Evolutionary conservation across 768 basidiomycete species (phyloP).

Genomic region (Naematelia aurantialba): DNA sequence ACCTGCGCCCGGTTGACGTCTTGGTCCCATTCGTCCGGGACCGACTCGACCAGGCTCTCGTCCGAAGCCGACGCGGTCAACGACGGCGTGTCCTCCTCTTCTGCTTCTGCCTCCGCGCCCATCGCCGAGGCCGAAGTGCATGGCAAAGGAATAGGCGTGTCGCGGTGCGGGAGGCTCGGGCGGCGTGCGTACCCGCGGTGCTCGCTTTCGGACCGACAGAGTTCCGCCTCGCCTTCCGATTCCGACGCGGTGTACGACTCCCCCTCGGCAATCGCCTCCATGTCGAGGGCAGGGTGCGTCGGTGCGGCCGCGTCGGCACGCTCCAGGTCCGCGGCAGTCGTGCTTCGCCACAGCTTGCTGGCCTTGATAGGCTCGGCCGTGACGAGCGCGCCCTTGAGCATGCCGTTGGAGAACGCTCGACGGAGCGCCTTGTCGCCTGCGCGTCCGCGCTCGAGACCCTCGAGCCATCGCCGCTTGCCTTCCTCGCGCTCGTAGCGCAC

Average conservation of each 20-base stretch:
- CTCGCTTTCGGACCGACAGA: not conserved
- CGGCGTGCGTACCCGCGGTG: not conserved
- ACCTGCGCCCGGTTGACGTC: not conserved
- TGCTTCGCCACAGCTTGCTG: constrained; percentile 21
- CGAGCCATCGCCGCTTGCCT: constrained; percentile 41
- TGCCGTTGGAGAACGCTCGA: constrained; percentile 33
- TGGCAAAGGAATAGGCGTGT: not conserved
- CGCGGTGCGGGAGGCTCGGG: not conserved
- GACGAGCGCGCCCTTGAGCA: constrained; percentile 4
- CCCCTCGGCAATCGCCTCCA: not conserved
- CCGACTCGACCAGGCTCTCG: not conserved
- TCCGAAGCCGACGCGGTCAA: not conserved
- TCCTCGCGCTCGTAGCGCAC: constrained; percentile 45
- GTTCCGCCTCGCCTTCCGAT: not conserved
- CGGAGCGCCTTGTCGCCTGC: constrained; percentile 34
- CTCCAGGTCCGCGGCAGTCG: constrained; percentile 21
- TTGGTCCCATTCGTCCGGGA: not conserved
- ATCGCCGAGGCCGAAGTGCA: not conserved
- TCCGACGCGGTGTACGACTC: not conserved
- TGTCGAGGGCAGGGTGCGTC: constrained; percentile 28
- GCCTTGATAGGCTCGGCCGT: constrained; percentile 16
- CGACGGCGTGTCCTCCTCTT: too few relatives aligned
- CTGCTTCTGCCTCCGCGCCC: too few relatives aligned
- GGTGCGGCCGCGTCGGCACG: constrained; percentile 3
- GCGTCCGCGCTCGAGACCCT: constrained; percentile 33